A percentile compares a stretch with the other conserved stretches of the same genome.
phyloP scores from a whole-genome alignment of 1,284 basidiomycete genomes.

The Heterobasidion annosum region DNA sequence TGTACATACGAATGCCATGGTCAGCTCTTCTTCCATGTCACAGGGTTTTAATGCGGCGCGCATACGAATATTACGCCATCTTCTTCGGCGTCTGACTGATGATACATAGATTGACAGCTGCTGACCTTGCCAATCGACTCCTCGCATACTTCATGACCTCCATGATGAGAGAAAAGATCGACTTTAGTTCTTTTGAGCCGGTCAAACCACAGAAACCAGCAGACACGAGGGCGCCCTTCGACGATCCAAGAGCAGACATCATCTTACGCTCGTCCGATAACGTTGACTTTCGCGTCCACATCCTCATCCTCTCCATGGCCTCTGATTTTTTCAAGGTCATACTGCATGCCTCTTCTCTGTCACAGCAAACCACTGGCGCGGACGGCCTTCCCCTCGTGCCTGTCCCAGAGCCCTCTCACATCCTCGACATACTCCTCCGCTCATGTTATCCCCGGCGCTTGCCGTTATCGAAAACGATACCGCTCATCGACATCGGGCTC shows the following conservation, averaged over 20 bases:
- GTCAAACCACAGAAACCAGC: too few species aligned
- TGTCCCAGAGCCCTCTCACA: not conserved
- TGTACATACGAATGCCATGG: too few species aligned
- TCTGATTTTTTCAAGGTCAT: not conserved
- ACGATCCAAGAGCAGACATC: not conserved
- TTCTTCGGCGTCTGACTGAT: too few species aligned
- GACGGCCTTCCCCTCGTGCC: not conserved
- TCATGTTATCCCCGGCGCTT: not conserved
- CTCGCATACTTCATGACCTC: too few species aligned
- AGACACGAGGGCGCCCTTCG: not conserved
- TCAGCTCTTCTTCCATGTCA: too few species aligned
- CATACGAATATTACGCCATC: too few species aligned
- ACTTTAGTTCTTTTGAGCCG: too few species aligned
- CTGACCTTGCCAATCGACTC: too few species aligned
- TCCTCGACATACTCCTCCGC: not conserved
- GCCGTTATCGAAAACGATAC: not conserved
- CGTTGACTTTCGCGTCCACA: not conserved
- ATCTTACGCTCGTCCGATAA: not conserved
- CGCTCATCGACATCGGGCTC: not conserved
- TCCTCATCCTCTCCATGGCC: not conserved
- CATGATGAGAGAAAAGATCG: too few species aligned
- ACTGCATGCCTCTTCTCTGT: not conserved
- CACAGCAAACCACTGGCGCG: not conserved
- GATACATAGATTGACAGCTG: too few species aligned
- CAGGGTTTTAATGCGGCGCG: too few species aligned